These are phyloP conservation scores for Polyporus tsugae DNA, from an alignment of 1,284 basidiomycete species.

Conservation along the genomic window DNA sequence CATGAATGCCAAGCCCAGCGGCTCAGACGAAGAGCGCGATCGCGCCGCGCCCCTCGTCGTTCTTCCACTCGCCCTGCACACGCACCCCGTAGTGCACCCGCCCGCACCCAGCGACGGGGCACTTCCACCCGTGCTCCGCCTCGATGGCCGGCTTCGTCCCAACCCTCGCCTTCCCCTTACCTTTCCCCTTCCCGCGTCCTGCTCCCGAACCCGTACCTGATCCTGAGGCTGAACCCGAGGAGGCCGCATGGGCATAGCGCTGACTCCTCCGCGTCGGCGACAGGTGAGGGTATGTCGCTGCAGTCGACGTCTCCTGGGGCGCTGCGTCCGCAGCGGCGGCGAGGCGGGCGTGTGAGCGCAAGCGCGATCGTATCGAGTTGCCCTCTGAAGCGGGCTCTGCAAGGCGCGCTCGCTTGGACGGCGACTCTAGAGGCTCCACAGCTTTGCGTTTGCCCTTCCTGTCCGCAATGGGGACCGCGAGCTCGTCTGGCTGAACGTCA, in stretches of 20 bases:
- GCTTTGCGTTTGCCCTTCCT: constrained; percentile 35
- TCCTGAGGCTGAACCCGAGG: neutral
- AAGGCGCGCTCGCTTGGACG: constrained; percentile 25
- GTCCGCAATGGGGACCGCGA: constrained; percentile 12
- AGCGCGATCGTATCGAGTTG: constrained; percentile 31
- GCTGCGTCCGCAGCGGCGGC: constrained; percentile 1
- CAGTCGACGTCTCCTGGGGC: neutral
- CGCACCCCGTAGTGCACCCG: constrained; percentile 62
- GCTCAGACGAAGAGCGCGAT: constrained; percentile 55
- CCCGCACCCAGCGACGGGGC: constrained; percentile 67
- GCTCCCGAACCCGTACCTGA: neutral
- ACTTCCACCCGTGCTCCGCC: constrained; percentile 63
- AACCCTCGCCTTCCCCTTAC: constrained; percentile 45
- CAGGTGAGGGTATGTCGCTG: neutral
- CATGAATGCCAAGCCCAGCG: neutral
- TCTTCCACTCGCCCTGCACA: constrained; percentile 60
- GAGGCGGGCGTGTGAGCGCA: constrained; percentile 28
- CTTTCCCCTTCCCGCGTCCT: constrained; percentile 44
- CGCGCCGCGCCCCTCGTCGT: constrained; percentile 52
- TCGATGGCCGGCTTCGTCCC: constrained; percentile 46
- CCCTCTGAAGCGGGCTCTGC: constrained; percentile 6
- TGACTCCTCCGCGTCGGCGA: neutral
- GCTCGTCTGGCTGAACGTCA: neutral
- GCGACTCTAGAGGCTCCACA: constrained; percentile 25
- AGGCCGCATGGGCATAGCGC: neutral